Percentiles rank a stretch among this genome's conserved stretches.
Conservation (phyloP, 306 rosid genomes). For the Medicago ruthenica region DNA sequence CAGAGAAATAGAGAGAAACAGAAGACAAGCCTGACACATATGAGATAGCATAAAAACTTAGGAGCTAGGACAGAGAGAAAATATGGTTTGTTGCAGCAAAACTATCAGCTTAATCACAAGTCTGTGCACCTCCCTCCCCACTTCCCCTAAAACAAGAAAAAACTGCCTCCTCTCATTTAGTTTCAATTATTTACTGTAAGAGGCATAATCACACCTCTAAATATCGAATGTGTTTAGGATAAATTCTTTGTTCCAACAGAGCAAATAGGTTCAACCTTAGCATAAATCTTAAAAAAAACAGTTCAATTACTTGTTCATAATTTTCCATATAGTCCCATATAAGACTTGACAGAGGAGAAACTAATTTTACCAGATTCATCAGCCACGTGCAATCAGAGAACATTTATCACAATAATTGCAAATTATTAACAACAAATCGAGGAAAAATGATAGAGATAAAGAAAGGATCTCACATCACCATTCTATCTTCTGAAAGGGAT, state of each 20-base stretch:
- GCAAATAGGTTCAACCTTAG: conserved; percentile 17
- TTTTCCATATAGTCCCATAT: conserved; percentile 18
- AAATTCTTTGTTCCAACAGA: conserved; percentile 7
- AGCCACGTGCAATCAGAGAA: conserved; percentile 24
- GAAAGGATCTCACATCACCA: conserved; percentile 80
- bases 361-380: conserved; percentile 29
- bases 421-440: conserved; percentile 16
- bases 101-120: conserved; percentile 19
- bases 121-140: background rate
- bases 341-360: conserved; percentile 16
- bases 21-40: conserved; percentile 22
- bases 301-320: conserved; percentile 27
- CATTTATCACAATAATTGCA: conserved; percentile 10
- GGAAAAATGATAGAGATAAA: conserved; percentile 31
- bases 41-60: conserved; percentile 21
- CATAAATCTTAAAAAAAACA: conserved; percentile 23
- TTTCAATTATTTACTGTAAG: conserved; percentile 21
- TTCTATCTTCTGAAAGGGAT: conserved; percentile 93
- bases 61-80: conserved; percentile 1
- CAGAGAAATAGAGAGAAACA: background rate
- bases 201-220: conserved; percentile 22
- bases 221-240: conserved; percentile 22
- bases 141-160: background rate
- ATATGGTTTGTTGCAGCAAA: conserved; percentile 23
- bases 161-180: conserved; percentile 3